Conservation (phyloP, 2,329 filamentous ascomycete genomes). For the Ophiostoma pallidulum region DNA sequence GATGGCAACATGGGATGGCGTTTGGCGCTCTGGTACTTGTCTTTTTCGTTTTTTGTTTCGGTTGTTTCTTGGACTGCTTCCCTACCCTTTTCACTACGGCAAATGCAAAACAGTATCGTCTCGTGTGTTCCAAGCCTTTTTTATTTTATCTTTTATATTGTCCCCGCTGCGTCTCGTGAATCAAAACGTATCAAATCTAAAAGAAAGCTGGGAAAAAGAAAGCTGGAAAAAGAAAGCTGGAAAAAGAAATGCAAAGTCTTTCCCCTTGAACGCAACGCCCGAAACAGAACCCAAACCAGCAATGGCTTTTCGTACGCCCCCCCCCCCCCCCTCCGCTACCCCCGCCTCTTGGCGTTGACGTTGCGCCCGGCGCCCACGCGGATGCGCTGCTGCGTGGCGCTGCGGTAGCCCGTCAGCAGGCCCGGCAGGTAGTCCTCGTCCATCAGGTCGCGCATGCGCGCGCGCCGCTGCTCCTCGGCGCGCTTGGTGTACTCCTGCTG, state of each 20-base stretch:
- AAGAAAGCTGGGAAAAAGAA: neutral
- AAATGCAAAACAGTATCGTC: no score
- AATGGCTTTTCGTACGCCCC: no score
- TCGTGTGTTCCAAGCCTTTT: no score
- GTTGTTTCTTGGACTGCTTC: no score
- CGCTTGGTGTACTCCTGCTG: slow-evolving; percentile 79
- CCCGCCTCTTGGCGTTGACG: slow-evolving; percentile 68
- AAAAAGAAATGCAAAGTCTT: no score
- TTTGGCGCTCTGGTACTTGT: no score
- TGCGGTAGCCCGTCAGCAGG: slow-evolving; percentile 72
- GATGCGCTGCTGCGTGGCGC: slow-evolving; percentile 53
- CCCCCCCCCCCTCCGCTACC: slow-evolving; percentile 22
- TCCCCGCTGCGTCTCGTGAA: neutral
- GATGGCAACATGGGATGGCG: no score
- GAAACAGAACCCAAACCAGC: no score
- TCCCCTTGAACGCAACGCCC: no score
- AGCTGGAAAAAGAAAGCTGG: no score
- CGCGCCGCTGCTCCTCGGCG: slow-evolving; percentile 52
- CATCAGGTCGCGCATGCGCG: slow-evolving; percentile 75
- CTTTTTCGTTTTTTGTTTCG: no score
- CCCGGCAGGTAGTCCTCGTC: slow-evolving; percentile 86
- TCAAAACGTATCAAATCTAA: neutral
- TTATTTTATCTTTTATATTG: neutral
- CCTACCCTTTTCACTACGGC: no score
- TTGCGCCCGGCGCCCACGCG: slow-evolving; percentile 78